Evolutionary conservation across 1,139 yeast genomes (phyloP).

Genomic region (Saccharomyces hybrid): DNA sequence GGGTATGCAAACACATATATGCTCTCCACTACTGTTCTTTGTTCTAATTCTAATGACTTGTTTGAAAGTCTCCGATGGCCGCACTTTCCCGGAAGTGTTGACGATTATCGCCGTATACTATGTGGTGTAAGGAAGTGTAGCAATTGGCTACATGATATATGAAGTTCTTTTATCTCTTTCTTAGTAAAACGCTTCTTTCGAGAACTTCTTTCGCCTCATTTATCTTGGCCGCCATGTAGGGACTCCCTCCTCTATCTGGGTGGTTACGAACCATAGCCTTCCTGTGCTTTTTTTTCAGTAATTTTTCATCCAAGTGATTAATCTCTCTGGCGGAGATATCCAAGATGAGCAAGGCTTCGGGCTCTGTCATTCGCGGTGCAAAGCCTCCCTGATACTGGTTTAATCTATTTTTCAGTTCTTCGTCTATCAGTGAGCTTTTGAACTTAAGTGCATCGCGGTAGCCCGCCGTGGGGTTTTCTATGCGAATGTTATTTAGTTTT

Average conservation of each 20-base stretch:
- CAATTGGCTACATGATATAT: background rate
- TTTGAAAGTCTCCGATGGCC: background rate
- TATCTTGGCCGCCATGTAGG: constrained; percentile 90
- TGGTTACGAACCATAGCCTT: constrained; percentile 85
- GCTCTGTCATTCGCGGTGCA: constrained; percentile 76
- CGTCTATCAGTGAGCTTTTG: constrained; percentile 5
- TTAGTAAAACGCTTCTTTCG: constrained; percentile 19
- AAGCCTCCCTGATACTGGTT: constrained; percentile 56
- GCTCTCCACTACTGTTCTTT: background rate
- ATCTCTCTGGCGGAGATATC: constrained; percentile 37
- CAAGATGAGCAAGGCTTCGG: constrained; percentile 81
- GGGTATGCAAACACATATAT: no score
- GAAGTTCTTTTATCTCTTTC: constrained; percentile 8
- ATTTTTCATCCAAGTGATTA: constrained; percentile 56
- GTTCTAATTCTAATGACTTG: background rate
- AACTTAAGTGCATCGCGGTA: constrained; percentile 2
- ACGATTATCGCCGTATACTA: background rate
- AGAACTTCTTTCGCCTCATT: constrained; percentile 61
- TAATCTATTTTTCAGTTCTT: constrained; percentile 4
- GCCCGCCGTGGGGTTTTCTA: constrained; percentile 4
- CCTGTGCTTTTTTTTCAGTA: constrained; percentile 83
- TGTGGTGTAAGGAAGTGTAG: background rate
- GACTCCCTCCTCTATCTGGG: constrained; percentile 96
- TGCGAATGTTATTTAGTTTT: constrained; percentile 19
- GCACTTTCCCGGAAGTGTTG: background rate